These are phyloP conservation scores for Kickxella alabastrina DNA, from an alignment of 192 early-diverging fungal genomes.

Conservation along the genomic window DNA sequence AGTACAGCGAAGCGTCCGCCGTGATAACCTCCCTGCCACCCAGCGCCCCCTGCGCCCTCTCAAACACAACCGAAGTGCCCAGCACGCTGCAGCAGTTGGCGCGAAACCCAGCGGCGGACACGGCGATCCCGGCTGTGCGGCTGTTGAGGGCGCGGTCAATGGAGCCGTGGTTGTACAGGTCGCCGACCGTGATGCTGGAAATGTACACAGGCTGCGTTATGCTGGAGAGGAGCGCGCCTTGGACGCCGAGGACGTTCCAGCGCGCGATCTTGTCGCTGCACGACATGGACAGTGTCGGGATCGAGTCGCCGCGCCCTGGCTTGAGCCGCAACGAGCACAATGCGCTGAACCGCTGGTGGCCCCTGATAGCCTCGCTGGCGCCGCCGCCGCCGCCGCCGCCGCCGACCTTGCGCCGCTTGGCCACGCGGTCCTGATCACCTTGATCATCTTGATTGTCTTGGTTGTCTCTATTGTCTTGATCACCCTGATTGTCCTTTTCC, in stretches of 20 bases:
- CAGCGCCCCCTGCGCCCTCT: constrained; percentile 22
- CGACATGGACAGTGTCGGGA: constrained; percentile 48
- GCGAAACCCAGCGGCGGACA: constrained; percentile 10
- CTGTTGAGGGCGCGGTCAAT: constrained; percentile 65
- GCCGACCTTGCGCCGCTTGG: not conserved
- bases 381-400: not conserved
- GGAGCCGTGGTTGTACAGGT: constrained; percentile 59
- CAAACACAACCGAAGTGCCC: constrained; percentile 16
- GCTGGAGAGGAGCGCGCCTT: constrained; percentile 64
- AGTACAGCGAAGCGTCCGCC: constrained; percentile 40
- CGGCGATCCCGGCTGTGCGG: constrained; percentile 23
- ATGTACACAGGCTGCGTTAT: constrained; percentile 69
- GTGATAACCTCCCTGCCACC: constrained; percentile 13
- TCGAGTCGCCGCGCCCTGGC: constrained; percentile 46
- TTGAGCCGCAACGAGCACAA: constrained; percentile 23
- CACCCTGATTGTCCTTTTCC: not conserved
- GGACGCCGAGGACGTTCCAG: constrained; percentile 81
- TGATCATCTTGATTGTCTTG: not conserved
- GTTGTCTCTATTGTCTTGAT: not conserved
- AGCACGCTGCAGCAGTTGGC: constrained; percentile 15
- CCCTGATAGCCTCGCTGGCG: constrained; percentile 8
- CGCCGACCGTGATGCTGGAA: constrained; percentile 59
- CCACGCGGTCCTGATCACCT: not conserved
- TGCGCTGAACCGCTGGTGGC: constrained; percentile 8
- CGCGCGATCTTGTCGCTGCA: constrained; percentile 87